A percentile compares a stretch with the other conserved stretches of the same genome.
These are phyloP conservation scores for Globisporangium middletonii DNA, from an alignment of 352 stramenopile species.

Conservation along the genomic window DNA sequence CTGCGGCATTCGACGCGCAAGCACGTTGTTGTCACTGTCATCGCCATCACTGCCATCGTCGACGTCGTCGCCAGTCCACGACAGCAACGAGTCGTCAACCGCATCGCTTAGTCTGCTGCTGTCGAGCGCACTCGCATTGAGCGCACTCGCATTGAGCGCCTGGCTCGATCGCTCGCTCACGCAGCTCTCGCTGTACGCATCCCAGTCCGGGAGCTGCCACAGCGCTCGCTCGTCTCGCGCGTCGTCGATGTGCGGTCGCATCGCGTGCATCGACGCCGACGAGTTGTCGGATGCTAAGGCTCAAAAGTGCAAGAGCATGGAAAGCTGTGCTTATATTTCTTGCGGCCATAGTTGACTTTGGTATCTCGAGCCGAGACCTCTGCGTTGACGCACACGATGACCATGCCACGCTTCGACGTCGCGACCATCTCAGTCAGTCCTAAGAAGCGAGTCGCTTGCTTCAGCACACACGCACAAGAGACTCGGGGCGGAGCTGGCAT, in stretches of 20 bases:
- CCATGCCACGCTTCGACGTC: too few relatives aligned
- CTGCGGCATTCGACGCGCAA: not conserved
- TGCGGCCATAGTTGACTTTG: too few relatives aligned
- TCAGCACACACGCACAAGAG: too few relatives aligned
- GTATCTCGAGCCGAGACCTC: too few relatives aligned
- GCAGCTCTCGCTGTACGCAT: slow-evolving; percentile 38
- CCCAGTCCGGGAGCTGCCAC: slow-evolving; percentile 54
- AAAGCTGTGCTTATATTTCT: too few relatives aligned
- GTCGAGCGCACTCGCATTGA: too few relatives aligned
- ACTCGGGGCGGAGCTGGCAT: too few relatives aligned
- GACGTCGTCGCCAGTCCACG: not conserved
- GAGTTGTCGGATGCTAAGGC: too few relatives aligned
- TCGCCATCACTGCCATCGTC: not conserved
- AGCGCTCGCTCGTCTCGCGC: not conserved
- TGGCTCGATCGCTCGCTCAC: slow-evolving; percentile 10
- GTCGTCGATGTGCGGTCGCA: slow-evolving; percentile 7
- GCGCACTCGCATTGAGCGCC: not conserved
- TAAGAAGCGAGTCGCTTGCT: too few relatives aligned
- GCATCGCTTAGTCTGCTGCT: slow-evolving; percentile 1
- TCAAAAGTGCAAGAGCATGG: too few relatives aligned
- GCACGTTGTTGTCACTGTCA: not conserved
- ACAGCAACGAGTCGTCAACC: slow-evolving; percentile 3
- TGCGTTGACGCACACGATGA: too few relatives aligned
- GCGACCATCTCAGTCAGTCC: too few relatives aligned
- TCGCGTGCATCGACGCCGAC: slow-evolving; percentile 7